phyloP scores from a whole-genome alignment of 2,329 filamentous ascomycete species.

The Pseudogymnoascus sp. region DNA sequence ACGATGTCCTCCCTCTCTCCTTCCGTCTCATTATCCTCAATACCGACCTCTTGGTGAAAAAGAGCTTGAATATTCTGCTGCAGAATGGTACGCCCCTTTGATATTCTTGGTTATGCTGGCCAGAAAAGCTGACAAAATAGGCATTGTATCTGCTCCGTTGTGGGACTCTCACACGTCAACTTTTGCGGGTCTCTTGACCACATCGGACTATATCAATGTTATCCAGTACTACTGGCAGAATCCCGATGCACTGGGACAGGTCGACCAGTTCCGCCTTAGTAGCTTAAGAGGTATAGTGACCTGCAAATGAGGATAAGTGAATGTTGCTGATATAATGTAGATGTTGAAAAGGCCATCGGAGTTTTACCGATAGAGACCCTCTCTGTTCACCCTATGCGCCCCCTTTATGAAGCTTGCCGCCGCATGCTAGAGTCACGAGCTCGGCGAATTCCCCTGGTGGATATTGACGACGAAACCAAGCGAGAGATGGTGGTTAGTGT shows the following conservation, averaged over 20 bases:
- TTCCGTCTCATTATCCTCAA: slow-evolving; percentile 95
- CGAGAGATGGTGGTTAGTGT: slow-evolving; percentile 92
- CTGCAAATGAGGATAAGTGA: slow-evolving; percentile 12
- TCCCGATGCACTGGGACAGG: slow-evolving; percentile 77
- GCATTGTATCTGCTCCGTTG: slow-evolving; percentile 91
- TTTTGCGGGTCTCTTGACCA: slow-evolving; percentile 89
- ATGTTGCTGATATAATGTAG: slow-evolving; percentile 37
- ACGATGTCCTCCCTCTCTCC: slow-evolving; percentile 92
- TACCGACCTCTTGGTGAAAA: slow-evolving; percentile 89
- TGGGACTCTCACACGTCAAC: slow-evolving; percentile 93
- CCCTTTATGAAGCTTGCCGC: slow-evolving; percentile 90
- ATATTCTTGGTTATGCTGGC: background rate
- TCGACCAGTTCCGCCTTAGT: slow-evolving; percentile 89
- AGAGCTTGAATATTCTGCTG: slow-evolving; percentile 88
- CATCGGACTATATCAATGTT: slow-evolving; percentile 96
- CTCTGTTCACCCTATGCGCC: slow-evolving; percentile 83
- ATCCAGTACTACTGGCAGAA: slow-evolving; percentile 99
- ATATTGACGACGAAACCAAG: slow-evolving; percentile 87
- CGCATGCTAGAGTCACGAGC: slow-evolving; percentile 91
- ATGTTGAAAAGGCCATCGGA: slow-evolving; percentile 90
- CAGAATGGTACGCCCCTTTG: slow-evolving; percentile 66
- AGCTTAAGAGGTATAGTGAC: slow-evolving; percentile 69
- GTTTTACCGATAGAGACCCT: slow-evolving; percentile 88
- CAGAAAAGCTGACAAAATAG: slow-evolving; percentile 38
- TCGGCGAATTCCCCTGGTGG: slow-evolving; percentile 85